phyloP scores from a whole-genome alignment of 441 rosid species.

The Melastoma candidum region DNA sequence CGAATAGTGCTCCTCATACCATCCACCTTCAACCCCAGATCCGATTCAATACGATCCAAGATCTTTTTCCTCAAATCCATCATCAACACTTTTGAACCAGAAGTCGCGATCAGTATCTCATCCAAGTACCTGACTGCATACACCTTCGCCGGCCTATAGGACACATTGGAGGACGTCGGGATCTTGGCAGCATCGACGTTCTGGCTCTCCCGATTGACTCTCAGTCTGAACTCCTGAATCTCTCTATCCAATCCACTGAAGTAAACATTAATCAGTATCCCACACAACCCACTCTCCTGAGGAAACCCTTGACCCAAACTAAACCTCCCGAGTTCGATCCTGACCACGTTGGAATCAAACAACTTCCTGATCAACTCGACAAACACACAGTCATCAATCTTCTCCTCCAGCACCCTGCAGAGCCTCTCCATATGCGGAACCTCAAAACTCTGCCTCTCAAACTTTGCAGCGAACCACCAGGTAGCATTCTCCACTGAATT shows the following conservation, averaged over 20 bases:
- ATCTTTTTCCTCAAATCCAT: constrained; percentile 3
- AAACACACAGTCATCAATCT: constrained; percentile 46
- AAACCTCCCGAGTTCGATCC: constrained; percentile 18
- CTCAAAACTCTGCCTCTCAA: constrained; percentile 30
- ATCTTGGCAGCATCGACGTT: too few relatives aligned
- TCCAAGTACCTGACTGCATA: constrained; percentile 77
- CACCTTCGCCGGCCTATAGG: constrained; percentile 1
- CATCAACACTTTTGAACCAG: constrained; percentile 56
- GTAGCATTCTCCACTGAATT: constrained; percentile 55
- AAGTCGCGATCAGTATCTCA: constrained; percentile 65
- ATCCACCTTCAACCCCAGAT: too few relatives aligned
- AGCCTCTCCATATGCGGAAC: constrained; percentile 13
- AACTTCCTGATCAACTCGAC: constrained; percentile 41
- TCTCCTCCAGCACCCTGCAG: constrained; percentile 32
- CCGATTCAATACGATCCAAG: too few relatives aligned
- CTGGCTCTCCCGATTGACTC: too few relatives aligned
- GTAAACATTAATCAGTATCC: constrained; percentile 57
- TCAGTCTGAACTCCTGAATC: too few relatives aligned
- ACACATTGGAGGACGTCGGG: too few relatives aligned
- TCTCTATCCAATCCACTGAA: constrained; percentile 21
- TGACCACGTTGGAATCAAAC: constrained; percentile 40
- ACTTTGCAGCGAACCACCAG: constrained; percentile 81
- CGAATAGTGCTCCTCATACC: too few relatives aligned
- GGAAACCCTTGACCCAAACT: constrained; percentile 64
- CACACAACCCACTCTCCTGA: constrained; percentile 64